Percentiles rank a stretch among this genome's conserved stretches.
Conservation (phyloP, 805 yeast genomes). For the Danielia reshetovae region DNA sequence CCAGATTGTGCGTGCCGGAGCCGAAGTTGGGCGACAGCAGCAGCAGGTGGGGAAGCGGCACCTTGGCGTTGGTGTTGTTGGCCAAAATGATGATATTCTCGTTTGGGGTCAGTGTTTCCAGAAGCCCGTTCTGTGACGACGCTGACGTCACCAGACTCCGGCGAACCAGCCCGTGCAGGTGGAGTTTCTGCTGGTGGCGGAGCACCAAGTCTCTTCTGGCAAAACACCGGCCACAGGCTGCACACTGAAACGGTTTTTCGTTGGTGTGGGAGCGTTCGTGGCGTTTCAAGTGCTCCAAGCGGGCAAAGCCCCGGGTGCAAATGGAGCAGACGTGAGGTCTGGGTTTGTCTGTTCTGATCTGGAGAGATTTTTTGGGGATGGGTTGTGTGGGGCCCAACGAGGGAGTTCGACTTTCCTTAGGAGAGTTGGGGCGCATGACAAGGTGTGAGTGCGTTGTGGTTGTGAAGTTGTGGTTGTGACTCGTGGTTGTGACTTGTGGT, state of each 20-base stretch:
- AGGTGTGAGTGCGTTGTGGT: no score
- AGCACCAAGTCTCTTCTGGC: constrained; percentile 85
- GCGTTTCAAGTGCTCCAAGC: constrained; percentile 89
- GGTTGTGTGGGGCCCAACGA: constrained; percentile 44
- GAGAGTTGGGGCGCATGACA: no score
- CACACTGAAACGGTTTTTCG: constrained; percentile 83
- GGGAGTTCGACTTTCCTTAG: not conserved
- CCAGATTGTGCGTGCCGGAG: constrained; percentile 1
- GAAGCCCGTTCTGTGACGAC: constrained; percentile 14
- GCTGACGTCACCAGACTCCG: constrained; percentile 13
- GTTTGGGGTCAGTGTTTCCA: constrained; percentile 22
- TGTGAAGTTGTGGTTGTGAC: no score
- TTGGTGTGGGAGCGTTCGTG: constrained; percentile 94
- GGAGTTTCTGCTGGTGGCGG: constrained; percentile 93
- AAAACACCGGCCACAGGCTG: constrained; percentile 93
- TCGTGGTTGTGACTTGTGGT: no score
- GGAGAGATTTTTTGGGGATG: constrained; percentile 80
- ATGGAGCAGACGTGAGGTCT: constrained; percentile 87
- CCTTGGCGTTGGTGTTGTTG: constrained; percentile 49
- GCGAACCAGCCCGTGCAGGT: constrained; percentile 25
- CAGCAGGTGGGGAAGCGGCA: constrained; percentile 37
- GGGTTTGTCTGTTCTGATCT: constrained; percentile 87
- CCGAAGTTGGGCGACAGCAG: constrained; percentile 1
- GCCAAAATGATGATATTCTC: constrained; percentile 50
- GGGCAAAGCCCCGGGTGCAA: constrained; percentile 93